Conservation (phyloP, 129 eudicot species). For the Calendula officinalis region DNA sequence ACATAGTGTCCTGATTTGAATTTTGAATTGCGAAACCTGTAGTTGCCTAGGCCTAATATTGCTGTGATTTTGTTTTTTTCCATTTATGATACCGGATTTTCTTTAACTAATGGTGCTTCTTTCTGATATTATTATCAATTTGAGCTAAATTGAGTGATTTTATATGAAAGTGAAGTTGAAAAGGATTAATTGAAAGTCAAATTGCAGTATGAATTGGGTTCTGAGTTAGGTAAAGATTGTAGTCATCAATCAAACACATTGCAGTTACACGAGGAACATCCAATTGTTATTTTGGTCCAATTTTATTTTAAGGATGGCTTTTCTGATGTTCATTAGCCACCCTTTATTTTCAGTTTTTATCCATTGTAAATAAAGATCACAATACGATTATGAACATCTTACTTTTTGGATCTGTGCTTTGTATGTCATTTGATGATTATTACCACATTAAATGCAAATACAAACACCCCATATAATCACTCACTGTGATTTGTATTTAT, state of each 20-base stretch:
- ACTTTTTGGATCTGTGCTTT: not conserved
- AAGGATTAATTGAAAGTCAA: slow-evolving; percentile 5
- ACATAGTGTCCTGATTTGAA: not conserved
- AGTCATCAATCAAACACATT: slow-evolving; percentile 14
- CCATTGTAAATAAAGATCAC: not conserved
- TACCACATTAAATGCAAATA: no score
- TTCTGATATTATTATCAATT: not conserved
- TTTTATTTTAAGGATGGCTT: not conserved
- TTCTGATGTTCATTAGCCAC: not conserved
- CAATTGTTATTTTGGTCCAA: not conserved
- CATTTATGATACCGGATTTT: not conserved
- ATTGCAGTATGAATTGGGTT: not conserved
- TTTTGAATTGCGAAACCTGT: not conserved
- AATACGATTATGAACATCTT: not conserved
- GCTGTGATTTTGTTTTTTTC: not conserved
- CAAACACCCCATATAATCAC: no score
- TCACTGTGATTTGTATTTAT: no score
- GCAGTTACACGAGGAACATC: not conserved
- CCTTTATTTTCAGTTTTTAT: not conserved
- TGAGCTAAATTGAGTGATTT: slow-evolving; percentile 16
- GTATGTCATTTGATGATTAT: not conserved
- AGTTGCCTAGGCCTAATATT: not conserved
- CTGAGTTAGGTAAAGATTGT: slow-evolving; percentile 11
- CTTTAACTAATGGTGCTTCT: not conserved
- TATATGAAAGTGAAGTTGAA: slow-evolving; percentile 11